Evolutionary conservation across 169 alveolate species (phyloP).

Genomic region (Plasmodium malariae): DNA sequence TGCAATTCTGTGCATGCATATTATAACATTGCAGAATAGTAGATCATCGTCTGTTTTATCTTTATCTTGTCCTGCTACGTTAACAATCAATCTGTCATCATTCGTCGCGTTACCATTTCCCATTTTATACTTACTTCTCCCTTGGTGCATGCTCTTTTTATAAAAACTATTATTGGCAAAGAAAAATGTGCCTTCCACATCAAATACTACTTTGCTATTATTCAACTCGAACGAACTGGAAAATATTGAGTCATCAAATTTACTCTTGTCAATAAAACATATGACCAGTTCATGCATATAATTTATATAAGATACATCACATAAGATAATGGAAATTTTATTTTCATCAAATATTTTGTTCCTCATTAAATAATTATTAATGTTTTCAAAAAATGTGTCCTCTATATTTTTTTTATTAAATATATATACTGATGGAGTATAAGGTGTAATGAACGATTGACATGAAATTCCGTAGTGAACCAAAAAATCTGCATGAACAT

Average conservation of each 20-base stretch:
- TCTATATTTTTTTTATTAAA: slow-evolving; percentile 38
- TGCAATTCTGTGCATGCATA: slow-evolving; percentile 36
- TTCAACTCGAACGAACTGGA: background rate
- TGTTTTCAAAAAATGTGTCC: slow-evolving; percentile 1
- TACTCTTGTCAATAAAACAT: slow-evolving; percentile 19
- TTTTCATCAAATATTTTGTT: background rate
- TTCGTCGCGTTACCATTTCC: background rate
- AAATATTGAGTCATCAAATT: background rate
- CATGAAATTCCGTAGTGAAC: slow-evolving; percentile 67
- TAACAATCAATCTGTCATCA: background rate
- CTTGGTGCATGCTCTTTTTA: too few relatives aligned
- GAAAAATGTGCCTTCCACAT: background rate
- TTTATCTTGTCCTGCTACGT: background rate
- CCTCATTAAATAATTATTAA: slow-evolving; percentile 1
- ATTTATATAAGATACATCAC: slow-evolving; percentile 24
- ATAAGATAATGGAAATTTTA: slow-evolving; percentile 25
- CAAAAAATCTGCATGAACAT: slow-evolving; percentile 69
- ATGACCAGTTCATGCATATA: background rate
- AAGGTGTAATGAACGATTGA: slow-evolving; percentile 39
- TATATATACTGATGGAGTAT: slow-evolving; percentile 44
- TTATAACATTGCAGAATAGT: slow-evolving; percentile 11
- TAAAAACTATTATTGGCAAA: background rate
- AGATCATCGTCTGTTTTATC: background rate
- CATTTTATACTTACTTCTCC: too few relatives aligned
- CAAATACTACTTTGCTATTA: slow-evolving; percentile 1